phyloP scores from a whole-genome alignment of 2,329 filamentous ascomycete genomes.

The Aspergillus alliaceus region DNA sequence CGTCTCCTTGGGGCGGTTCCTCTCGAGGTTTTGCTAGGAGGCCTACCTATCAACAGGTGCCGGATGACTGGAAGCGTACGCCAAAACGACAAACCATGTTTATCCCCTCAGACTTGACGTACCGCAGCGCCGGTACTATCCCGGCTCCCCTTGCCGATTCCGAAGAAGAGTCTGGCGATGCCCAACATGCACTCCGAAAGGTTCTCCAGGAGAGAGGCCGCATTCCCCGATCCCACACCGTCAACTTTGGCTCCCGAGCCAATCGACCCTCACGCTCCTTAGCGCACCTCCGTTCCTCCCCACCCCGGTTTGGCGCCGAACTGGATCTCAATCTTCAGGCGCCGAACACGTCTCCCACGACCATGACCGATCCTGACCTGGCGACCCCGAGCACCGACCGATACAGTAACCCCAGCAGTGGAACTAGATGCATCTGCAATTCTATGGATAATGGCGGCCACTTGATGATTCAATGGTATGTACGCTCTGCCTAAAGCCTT shows the following conservation, averaged over 20 bases:
- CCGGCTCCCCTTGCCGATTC: conserved; percentile 26
- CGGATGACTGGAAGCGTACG: conserved; percentile 32
- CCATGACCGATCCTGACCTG: conserved; percentile 50
- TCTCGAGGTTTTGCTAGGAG: conserved; percentile 26
- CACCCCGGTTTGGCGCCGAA: conserved; percentile 38
- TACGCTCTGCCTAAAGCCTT: not conserved
- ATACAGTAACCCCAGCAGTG: conserved; percentile 51
- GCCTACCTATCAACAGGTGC: conserved; percentile 22
- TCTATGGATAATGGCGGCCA: conserved; percentile 54
- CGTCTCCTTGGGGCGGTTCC: conserved; percentile 43
- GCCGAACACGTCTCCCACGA: conserved; percentile 51
- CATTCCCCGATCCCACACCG: conserved; percentile 25
- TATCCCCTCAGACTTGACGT: conserved; percentile 33
- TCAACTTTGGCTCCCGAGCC: conserved; percentile 29
- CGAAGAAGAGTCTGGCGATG: conserved; percentile 40
- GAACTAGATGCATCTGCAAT: conserved; percentile 60
- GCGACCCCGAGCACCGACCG: conserved; percentile 56
- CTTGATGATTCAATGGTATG: conserved; percentile 60
- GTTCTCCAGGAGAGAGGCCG: conserved; percentile 40
- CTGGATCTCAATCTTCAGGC: conserved; percentile 40
- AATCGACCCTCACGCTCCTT: conserved; percentile 33
- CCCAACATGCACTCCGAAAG: conserved; percentile 49
- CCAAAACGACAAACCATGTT: conserved; percentile 35
- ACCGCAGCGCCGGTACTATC: conserved; percentile 29
- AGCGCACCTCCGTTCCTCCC: conserved; percentile 44